These are phyloP conservation scores for Ophiorrhiza pumila DNA, from an alignment of 257 asterid species.

Conservation along the genomic window DNA sequence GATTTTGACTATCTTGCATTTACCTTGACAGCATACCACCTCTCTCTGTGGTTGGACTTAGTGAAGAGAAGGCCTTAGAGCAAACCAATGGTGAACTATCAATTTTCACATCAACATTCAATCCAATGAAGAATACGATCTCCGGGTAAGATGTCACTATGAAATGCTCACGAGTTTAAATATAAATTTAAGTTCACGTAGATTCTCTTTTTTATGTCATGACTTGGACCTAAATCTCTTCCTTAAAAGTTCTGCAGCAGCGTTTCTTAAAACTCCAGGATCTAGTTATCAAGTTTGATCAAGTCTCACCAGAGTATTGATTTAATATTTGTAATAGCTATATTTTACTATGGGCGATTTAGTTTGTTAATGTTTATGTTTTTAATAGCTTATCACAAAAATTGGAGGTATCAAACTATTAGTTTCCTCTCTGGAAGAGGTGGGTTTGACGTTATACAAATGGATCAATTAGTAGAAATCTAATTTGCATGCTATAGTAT, in stretches of 20 bases:
- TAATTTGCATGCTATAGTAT: background rate
- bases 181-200: background rate
- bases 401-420: background rate
- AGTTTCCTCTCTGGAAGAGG: background rate
- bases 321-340: background rate
- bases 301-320: background rate
- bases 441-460: background rate
- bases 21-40: constrained; percentile 84
- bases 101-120: constrained; percentile 82
- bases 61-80: constrained; percentile 86
- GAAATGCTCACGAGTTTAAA: too few species aligned
- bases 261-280: background rate
- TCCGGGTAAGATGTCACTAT: constrained; percentile 58
- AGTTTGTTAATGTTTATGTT: background rate
- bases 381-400: background rate
- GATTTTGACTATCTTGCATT: constrained; percentile 8
- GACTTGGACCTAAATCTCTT: background rate
- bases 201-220: background rate
- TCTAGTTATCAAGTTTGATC: background rate
- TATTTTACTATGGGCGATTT: background rate
- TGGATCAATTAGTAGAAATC: background rate
- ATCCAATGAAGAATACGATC: constrained; percentile 96
- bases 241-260: background rate
- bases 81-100: constrained; percentile 67
- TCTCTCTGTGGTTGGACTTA: constrained; percentile 84